Percentiles rank a stretch among this genome's conserved stretches.
Evolutionary conservation across 306 rosid genomes (phyloP).

Genomic region (Pachyrhizus erosus): DNA sequence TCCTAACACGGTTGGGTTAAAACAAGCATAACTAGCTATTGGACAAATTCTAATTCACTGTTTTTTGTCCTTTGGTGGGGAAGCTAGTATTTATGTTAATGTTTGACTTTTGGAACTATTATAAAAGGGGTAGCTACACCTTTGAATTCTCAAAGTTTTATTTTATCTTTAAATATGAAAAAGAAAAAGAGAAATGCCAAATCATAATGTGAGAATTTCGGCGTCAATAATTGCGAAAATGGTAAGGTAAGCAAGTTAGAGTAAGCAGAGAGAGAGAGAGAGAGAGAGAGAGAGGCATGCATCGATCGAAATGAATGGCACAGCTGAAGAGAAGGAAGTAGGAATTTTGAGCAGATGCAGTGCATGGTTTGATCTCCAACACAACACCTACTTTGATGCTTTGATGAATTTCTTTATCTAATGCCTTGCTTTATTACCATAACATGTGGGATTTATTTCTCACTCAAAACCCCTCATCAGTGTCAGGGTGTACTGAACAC

Average conservation of each 20-base stretch:
- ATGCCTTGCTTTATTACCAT: neutral
- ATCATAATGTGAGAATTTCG: slow-evolving; percentile 28
- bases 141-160: neutral
- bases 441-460: slow-evolving; percentile 38
- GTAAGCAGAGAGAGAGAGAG: too few relatives aligned
- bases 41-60: neutral
- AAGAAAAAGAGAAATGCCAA: neutral
- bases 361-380: slow-evolving; percentile 29
- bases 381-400: slow-evolving; percentile 45
- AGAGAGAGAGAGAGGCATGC: too few relatives aligned
- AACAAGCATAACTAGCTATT: neutral
- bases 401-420: slow-evolving; percentile 22
- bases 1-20: neutral
- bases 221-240: slow-evolving; percentile 29
- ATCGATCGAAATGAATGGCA: slow-evolving; percentile 43
- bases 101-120: slow-evolving; percentile 38
- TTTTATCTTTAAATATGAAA: neutral
- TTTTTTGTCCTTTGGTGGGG: slow-evolving; percentile 26
- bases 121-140: slow-evolving; percentile 16
- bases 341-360: slow-evolving; percentile 47
- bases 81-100: neutral
- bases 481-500: slow-evolving; percentile 14
- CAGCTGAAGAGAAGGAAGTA: slow-evolving; percentile 18
- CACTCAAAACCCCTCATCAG: slow-evolving; percentile 24
- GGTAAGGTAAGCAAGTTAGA: slow-evolving; percentile 23